Base-by-base conservation (phyloP, 192 early-diverging fungal genomes). In the Fimicolochytrium jonesii region DNA sequence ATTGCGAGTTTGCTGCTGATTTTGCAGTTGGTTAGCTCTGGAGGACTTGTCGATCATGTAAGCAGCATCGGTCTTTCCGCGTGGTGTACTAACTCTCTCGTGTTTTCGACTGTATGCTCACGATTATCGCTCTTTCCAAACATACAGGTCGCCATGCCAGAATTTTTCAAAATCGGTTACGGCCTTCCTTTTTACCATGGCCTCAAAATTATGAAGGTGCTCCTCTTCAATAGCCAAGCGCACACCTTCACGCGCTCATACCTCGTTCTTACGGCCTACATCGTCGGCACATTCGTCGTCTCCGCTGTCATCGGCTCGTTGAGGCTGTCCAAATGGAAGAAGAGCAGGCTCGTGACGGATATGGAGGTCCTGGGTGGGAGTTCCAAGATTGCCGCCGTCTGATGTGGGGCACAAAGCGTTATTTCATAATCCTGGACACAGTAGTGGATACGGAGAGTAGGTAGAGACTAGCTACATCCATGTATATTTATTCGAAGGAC, bases 141-240 rank as follows among this genome's bases (percentile, higher is more conserved):
- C 30, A 20, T 20, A 15, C 48, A 17, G 17, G 37, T 11, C 37
- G 9, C 37, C 10, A 64, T 64, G 62, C 51, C 62, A n/a, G 62
- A 37, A n/a, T 6, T 43, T 45, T 17, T 64, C 30, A n/a, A 32
- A 11, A n/a, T 55, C 13, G 62, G 62, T n/a, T 3, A 37, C 26
- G 62, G 37, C 4, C 45, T 64, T 22, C 62, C 62, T 7, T 64
- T 64, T 25, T 64, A 55, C 52, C 55, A 52, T 50, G 62, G 50
- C 2, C 34, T 64, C 26, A 36, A 30, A n/a, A 31, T 18, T 20
- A 41, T 55, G 41, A 37, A 46, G 26, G 62, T 52, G 25, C 42
- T 55, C 43, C 15, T 64, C 0, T 43, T 55, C 30, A 52, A 41
- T 20, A 22, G 36, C 0, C 13, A 18, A 18, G 44, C 35, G 7